These are phyloP conservation scores for Leptosphaerulina australis DNA, from an alignment of 2,329 filamentous ascomycete genomes.

Conservation along the genomic window DNA sequence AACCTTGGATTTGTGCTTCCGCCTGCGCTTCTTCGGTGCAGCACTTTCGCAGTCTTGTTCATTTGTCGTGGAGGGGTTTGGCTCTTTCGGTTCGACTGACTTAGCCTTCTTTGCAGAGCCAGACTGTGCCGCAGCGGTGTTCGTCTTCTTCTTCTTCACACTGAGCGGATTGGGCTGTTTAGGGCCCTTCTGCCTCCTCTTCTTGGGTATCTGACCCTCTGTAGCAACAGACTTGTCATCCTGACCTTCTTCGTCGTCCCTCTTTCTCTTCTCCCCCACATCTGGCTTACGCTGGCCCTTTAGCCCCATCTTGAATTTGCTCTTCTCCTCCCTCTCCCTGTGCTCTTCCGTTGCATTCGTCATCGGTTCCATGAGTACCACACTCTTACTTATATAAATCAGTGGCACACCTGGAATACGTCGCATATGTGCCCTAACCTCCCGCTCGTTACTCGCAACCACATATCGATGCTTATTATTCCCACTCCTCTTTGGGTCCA, in stretches of 20 bases:
- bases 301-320: slow-evolving; percentile 75
- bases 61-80: slow-evolving; percentile 17
- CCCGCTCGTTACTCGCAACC: slow-evolving; percentile 73
- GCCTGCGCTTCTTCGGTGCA: slow-evolving; percentile 47
- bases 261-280: slow-evolving; percentile 45
- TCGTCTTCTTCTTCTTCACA: slow-evolving; percentile 70
- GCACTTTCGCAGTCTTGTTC: slow-evolving; percentile 30
- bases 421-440: slow-evolving; percentile 68
- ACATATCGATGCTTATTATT: slow-evolving; percentile 81
- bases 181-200: slow-evolving; percentile 61
- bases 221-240: slow-evolving; percentile 32
- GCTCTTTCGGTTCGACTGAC: slow-evolving; percentile 11
- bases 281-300: slow-evolving; percentile 53
- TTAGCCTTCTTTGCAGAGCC: slow-evolving; percentile 25
- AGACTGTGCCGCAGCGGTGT: slow-evolving; percentile 17
- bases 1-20: slow-evolving; percentile 47
- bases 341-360: slow-evolving; percentile 67
- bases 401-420: slow-evolving; percentile 74
- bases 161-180: slow-evolving; percentile 75
- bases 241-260: slow-evolving; percentile 57
- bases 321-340: slow-evolving; percentile 71
- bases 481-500: slow-evolving; percentile 75
- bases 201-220: slow-evolving; percentile 50
- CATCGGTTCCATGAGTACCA: slow-evolving; percentile 83
- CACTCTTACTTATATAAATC: slow-evolving; percentile 77